Evolutionary conservation across 2,329 filamentous ascomycete genomes (phyloP), one percentile per base, ranked within the genome.

Genomic region (Neophaeococcomyces aloes): DNA sequence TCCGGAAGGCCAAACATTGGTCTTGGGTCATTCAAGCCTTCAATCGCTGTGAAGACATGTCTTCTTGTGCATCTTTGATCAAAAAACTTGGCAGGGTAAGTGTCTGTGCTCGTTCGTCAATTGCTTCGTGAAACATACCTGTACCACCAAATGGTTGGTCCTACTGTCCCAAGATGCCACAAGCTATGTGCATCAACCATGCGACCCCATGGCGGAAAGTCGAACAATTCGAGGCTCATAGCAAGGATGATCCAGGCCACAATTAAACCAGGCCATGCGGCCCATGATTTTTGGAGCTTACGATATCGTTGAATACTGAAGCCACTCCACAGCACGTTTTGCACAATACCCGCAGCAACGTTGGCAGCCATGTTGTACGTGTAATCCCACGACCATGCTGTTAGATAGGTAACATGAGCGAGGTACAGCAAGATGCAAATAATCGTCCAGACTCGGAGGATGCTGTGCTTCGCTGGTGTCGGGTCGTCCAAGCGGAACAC

Each of bases 331-430:
- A 96, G 66, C 3, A 80, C 41, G 57, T 96, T 94, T 59, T 87
- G 81, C 3, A 88, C 62, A 31, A 87, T 69, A 3, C 91, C 91
- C 8, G 83, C 76, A 2, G 75, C 78, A 15, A 98, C 84, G 57
- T 96, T 98, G 40, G 88, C 91, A 1, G 83, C 79, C 87, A 98
- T 96, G 61, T 98, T 98, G 67, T 98, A 98, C 4, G 82, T 83
- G 62, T 98, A 98, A 63, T 96, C 84, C 84, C 91, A 98, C 14
- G 73, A 70, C 70, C 88, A 85, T 54, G 86, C 77, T 58, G 82
- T 86, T 43, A 98, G 72, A 62, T 94, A 98, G 35, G 70, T 74
- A 37, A 95, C 78, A 60, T 98, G 91, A 43, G 75, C 68, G 19
- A 72, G 58, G 62, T 94, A 98, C 41, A 94, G 65, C 11, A 65